Evolutionary conservation across 768 basidiomycete species (phyloP), one percentile per base, ranked within the genome.

Genomic region (Mycena rebaudengoi): DNA sequence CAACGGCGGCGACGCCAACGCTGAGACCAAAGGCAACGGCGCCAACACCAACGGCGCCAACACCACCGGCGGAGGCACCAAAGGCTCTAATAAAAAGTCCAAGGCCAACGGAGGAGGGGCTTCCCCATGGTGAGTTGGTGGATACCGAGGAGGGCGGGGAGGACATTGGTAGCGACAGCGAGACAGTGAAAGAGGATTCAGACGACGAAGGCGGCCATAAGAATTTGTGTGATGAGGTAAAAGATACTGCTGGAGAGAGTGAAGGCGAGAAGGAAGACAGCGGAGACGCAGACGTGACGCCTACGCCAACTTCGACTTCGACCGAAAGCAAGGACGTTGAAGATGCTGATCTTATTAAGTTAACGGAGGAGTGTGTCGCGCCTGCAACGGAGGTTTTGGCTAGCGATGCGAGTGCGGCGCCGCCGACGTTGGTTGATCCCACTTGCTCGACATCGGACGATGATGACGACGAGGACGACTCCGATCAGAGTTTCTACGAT

Each of bases 21-120:
- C 76, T 0, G 69, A 77, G 21, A 62, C 78, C 3, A 74, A 76
- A 4, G 83, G 80, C 70, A 81, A 82, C 67, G n/a, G n/a, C 56
- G 14, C 46, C 46, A 65, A 60, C 56, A 18, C 46, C 46, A 65
- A 60, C 49, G 48, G 58, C 26, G 43, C 52, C n/a, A 33, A 37
- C 2, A 37, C 43, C 14, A 45, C 21, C 28, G 50, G 41, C 23
- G 37, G 45, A 26, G 60, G 60, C 2, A 54, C 65, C 45, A 62
- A 26, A 44, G 44, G 52, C 20, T 35, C 59, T 49, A 51, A 44
- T 21, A 49, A 20, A 50, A 67, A 64, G 44, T 30, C 57, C 33
- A 64, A 66, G 57, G 52, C 37, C 51, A 66, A 64, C 45, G 32
- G 60, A 51, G 61, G 60, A 33, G 28, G 46, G 21, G 60, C 33